Conservation (phyloP, 345 rosid genomes). For the Camelina hispida region DNA sequence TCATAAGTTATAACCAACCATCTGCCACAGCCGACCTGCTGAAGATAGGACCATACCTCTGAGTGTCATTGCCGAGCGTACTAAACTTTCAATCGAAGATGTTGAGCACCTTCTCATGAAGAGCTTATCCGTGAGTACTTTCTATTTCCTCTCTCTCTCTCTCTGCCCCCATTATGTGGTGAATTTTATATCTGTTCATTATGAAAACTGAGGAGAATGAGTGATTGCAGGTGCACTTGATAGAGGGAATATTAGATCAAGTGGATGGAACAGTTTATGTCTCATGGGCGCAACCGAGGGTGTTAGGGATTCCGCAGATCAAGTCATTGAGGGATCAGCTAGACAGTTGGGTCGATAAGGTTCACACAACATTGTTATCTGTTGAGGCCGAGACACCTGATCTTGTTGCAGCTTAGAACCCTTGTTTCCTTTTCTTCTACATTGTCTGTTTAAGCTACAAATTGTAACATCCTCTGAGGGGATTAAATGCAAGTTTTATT, state of each 20-base stretch:
- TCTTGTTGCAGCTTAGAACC: slow-evolving; percentile 67
- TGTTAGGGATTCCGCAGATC: slow-evolving; percentile 88
- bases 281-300: slow-evolving; percentile 99
- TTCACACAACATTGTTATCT: slow-evolving; percentile 74
- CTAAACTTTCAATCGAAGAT: slow-evolving; percentile 78
- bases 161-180: background rate
- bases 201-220: background rate
- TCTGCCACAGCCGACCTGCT: slow-evolving; percentile 76
- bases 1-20: background rate
- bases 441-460: slow-evolving; percentile 23
- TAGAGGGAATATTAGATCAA: slow-evolving; percentile 93
- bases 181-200: background rate
- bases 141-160: slow-evolving; percentile 17
- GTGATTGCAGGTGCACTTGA: slow-evolving; percentile 83
- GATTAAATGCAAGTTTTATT: slow-evolving; percentile 25
- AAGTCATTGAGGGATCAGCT: slow-evolving; percentile 84
- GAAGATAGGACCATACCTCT: slow-evolving; percentile 95
- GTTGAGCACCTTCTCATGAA: slow-evolving; percentile 98
- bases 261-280: slow-evolving; percentile 90
- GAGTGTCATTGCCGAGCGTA: slow-evolving; percentile 80
- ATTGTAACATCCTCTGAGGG: slow-evolving; percentile 31
- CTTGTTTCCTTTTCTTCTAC: background rate
- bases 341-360: slow-evolving; percentile 84
- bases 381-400: slow-evolving; percentile 98
- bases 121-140: slow-evolving; percentile 81